phyloP scores from a whole-genome alignment of 768 basidiomycete genomes.

The Auricularia sp. region DNA sequence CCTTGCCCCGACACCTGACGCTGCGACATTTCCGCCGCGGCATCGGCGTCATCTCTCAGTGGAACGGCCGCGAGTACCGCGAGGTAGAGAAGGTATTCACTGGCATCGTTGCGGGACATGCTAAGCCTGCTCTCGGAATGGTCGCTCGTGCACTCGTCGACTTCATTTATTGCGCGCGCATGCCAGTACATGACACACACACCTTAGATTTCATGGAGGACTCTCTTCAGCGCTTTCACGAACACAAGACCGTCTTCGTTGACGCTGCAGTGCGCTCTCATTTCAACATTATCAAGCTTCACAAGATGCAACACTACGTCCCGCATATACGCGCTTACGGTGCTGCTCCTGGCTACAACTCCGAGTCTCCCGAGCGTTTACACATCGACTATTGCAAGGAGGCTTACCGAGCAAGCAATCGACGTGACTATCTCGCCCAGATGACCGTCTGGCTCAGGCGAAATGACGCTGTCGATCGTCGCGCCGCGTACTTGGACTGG shows the following conservation, averaged over 20 bases:
- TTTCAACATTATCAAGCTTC: conserved; percentile 31
- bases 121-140: conserved; percentile 11
- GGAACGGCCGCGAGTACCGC: conserved; percentile 6
- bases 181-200: conserved; percentile 17
- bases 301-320: conserved; percentile 20
- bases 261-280: conserved; percentile 16
- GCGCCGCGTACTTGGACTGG: conserved; percentile 20
- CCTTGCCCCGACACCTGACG: conserved; percentile 9
- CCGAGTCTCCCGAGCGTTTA: conserved; percentile 26
- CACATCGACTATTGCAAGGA: conserved; percentile 22
- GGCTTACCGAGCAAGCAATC: too few species aligned
- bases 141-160: conserved; percentile 22
- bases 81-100: conserved; percentile 2
- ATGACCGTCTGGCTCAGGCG: conserved; percentile 21
- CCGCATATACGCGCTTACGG: conserved; percentile 16
- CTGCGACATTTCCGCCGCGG: conserved; percentile 21
- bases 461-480: conserved; percentile 22
- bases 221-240: conserved; percentile 19
- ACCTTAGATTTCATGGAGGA: conserved; percentile 18
- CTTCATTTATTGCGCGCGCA: conserved; percentile 24
- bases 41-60: conserved; percentile 3
- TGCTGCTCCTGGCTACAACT: conserved; percentile 24
- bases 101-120: conserved; percentile 20
- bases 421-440: too few species aligned
- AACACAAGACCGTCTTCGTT: conserved; percentile 20